Evolutionary conservation across 176 grass and related monocot species (phyloP).

Genomic region (Guadua angustifolia): DNA sequence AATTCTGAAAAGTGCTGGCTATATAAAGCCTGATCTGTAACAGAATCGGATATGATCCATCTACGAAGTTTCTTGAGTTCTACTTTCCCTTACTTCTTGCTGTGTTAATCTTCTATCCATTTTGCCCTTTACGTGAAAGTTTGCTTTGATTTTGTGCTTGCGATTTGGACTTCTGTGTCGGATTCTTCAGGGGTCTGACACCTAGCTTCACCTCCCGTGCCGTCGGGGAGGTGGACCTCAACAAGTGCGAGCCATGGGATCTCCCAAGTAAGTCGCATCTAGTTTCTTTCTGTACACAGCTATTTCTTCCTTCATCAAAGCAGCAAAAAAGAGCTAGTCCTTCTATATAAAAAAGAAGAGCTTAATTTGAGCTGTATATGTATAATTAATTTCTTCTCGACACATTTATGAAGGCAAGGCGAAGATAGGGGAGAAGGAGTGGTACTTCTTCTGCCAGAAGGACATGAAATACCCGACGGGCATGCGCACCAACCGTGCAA

Average conservation of each 20-base stretch:
- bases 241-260: conserved; percentile 94
- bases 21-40: too few relatives aligned
- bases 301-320: background rate
- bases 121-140: too few relatives aligned
- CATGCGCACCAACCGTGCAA: conserved; percentile 70
- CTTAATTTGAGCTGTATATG: background rate
- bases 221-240: conserved; percentile 76
- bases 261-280: conserved; percentile 58
- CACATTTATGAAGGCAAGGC: conserved; percentile 57
- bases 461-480: conserved; percentile 78
- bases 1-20: too few relatives aligned
- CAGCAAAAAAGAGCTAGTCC: background rate
- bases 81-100: too few relatives aligned
- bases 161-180: too few relatives aligned
- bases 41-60: too few relatives aligned
- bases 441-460: conserved; percentile 72
- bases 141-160: too few relatives aligned
- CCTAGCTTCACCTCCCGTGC: conserved; percentile 44
- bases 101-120: too few relatives aligned
- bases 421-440: conserved; percentile 74
- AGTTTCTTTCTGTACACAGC: background rate
- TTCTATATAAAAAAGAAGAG: background rate
- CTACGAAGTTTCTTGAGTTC: too few relatives aligned
- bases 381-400: background rate
- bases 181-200: too few relatives aligned